These are phyloP conservation scores for Ophiostoma australiae DNA, from an alignment of 2,329 filamentous ascomycete species.

Conservation along the genomic window DNA sequence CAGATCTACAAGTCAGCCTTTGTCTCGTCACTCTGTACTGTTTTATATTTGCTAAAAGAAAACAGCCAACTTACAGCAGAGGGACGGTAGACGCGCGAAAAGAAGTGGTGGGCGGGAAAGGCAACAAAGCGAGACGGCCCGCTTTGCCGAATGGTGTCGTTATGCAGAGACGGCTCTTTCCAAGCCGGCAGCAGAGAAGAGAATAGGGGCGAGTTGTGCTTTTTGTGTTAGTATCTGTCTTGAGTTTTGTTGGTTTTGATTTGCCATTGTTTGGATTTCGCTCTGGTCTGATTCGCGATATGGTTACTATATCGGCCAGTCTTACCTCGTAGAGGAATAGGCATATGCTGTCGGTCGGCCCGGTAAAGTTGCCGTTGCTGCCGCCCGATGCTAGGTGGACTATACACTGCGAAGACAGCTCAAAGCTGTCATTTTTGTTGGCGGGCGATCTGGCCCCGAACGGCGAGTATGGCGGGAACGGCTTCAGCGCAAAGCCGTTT, in stretches of 20 bases:
- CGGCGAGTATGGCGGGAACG: slow-evolving; percentile 39
- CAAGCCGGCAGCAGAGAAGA: slow-evolving; percentile 36
- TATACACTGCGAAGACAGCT: slow-evolving; percentile 43
- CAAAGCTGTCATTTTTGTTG: slow-evolving; percentile 36
- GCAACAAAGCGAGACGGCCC: slow-evolving; percentile 45
- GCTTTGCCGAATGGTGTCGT: slow-evolving; percentile 37
- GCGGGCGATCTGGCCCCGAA: slow-evolving; percentile 37
- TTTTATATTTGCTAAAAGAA: not conserved
- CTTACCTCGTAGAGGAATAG: slow-evolving; percentile 51
- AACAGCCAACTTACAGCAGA: slow-evolving; percentile 42
- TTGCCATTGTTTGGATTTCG: too few relatives aligned
- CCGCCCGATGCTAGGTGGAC: slow-evolving; percentile 38
- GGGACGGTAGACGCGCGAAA: slow-evolving; percentile 51
- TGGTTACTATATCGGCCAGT: not conserved
- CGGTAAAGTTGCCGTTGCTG: slow-evolving; percentile 30
- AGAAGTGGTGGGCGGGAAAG: slow-evolving; percentile 56
- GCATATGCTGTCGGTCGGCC: slow-evolving; percentile 40
- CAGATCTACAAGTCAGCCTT: slow-evolving; percentile 32
- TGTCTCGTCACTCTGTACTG: not conserved
- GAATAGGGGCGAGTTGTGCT: slow-evolving; percentile 44
- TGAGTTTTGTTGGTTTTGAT: too few relatives aligned
- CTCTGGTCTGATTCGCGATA: not conserved
- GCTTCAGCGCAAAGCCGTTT: slow-evolving; percentile 35
- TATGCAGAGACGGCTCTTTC: slow-evolving; percentile 36
- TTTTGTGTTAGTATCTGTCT: not conserved